Evolutionary conservation across 2,329 filamentous ascomycete genomes (phyloP), one percentile per base, ranked within the genome.

Genomic region (Aspergillus sp.): DNA sequence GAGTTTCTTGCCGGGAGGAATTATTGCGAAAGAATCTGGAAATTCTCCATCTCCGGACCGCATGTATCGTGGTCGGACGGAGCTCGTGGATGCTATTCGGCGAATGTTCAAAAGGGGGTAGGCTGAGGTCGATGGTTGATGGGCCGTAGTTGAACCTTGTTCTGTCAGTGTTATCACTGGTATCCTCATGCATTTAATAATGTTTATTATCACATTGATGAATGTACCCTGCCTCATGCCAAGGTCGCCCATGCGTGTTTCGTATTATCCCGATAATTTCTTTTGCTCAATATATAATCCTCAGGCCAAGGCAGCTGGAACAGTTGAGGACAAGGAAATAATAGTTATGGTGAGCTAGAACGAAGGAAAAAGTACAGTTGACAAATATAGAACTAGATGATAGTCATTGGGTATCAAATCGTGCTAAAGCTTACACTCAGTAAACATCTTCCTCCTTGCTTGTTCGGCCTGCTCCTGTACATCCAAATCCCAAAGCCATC

Each of bases 401-500:
- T 42, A 3, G 7, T 4, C 8, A 10, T 42, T 2, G 17, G 8
- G 15, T 10, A 42, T 42, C 8, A 4, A 17, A 19, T 19, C 17
- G 17, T 19, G 13, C 17, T 42, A 42, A 2, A 42, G 17, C 2
- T 42, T 42, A 42, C 4, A 11, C 17, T 21, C n/a, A 6, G 8
- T 21, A 10, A 42, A 19, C 41, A 71, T 69, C 21, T 36, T 67
- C 36, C 54, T 8, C 8, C 65, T 61, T 6, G 71, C 70, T 19
- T 59, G 54, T 50, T 73, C 69, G 0, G 57, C 71, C 44, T 73
- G 67, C 8, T 61, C 66, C 21, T 71, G 58, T 3, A 76, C 62
- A 66, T 76, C 71, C 7, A 70, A 27, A 59, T 74, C 69, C 74
- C 74, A 77, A 17, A 76, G 66, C 71, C 74, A 75, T 11, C 62